Base-by-base conservation (phyloP, 306 rosid genomes). In the Boehmeria nivea region DNA sequence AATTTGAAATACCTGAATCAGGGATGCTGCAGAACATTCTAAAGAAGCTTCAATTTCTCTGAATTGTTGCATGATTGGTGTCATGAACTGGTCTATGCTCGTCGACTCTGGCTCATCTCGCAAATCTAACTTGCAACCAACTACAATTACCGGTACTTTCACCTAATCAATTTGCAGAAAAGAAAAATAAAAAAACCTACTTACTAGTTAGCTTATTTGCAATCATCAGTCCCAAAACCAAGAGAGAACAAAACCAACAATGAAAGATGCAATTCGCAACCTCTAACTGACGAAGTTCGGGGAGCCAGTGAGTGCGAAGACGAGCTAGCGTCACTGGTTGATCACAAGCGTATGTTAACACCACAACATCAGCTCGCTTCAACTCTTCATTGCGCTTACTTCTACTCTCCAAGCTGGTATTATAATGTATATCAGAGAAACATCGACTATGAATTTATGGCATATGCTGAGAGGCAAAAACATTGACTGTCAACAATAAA, bases 261-360 rank as follows among this genome's bases (percentile, higher is more conserved):
- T 16, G 43, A 55, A 51, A 7, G 13, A 39, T 4, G 8, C 16
- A 3, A 51, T 25, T 16, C 39, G 61, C 22, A 68, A 72, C 86
- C 90, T 80, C 80, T 70, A 86, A 72, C 61, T 55, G 83, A 43
- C 76, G 78, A 65, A 90, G 70, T 63, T 90, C 95, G 31, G 28
- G 75, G 19, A 86, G 82, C 95, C 94, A 90, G 77, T 74, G 76
- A 56, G 78, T 63, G 26, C 72, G 63, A 69, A 90, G 70, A 31
- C 95, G 88, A 20, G 51, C 31, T 61, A 81, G 76, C 12, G 88
- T 78, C 33, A 25, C 31, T 0, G 82, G 79, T 46, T 86, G 83
- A 64, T 86, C 87, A 72, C 95, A 86, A 10, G 94, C 88, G 50
- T 90, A 90, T 12, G 94, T 86, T 52, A 86, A 60, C 60, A 90